phyloP scores from a whole-genome alignment of 176 grass and related monocot species.

The Leersia perrieri region DNA sequence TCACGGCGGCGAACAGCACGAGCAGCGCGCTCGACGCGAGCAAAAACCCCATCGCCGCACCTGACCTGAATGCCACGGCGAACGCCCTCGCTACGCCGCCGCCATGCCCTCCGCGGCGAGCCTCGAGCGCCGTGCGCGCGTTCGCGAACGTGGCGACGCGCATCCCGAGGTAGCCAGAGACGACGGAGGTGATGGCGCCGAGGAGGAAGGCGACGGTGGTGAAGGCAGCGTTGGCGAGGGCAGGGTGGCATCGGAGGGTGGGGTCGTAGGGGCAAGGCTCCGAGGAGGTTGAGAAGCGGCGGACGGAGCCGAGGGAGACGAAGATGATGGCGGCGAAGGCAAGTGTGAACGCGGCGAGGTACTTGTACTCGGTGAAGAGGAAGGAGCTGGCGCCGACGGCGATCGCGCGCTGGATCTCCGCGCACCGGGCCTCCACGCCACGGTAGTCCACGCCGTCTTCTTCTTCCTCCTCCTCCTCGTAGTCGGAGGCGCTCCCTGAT shows the following conservation, averaged over 20 bases:
- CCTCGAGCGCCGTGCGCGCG: conserved; percentile 61
- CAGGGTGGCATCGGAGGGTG: conserved; percentile 37
- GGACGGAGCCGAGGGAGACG: conserved; percentile 57
- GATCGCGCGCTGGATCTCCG: conserved; percentile 74
- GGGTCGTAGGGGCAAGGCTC: conserved; percentile 36
- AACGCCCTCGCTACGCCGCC: conserved; percentile 52
- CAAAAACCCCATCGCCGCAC: conserved; percentile 73
- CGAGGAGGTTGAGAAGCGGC: conserved; percentile 29
- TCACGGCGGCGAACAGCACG: conserved; percentile 59
- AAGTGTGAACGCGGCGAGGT: conserved; percentile 53
- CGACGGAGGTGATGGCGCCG: conserved; percentile 55
- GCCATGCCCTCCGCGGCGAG: conserved; percentile 51
- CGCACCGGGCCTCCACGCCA: conserved; percentile 43
- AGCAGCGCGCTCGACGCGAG: conserved; percentile 66
- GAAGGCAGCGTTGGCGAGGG: conserved; percentile 66
- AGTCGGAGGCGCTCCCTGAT: background rate
- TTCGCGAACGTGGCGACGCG: conserved; percentile 65
- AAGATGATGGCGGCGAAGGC: conserved; percentile 55
- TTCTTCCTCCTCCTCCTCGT: conserved; percentile 26
- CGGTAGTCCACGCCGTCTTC: conserved; percentile 18
- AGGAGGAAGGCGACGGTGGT: conserved; percentile 57
- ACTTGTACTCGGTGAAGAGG: conserved; percentile 58
- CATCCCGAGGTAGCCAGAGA: conserved; percentile 69
- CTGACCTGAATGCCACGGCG: conserved; percentile 48
- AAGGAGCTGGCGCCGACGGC: conserved; percentile 65